A percentile compares a stretch with the other conserved stretches of the same genome.
phyloP scores from a whole-genome alignment of 73 alveolate species.

The Loxodes magnus region DNA sequence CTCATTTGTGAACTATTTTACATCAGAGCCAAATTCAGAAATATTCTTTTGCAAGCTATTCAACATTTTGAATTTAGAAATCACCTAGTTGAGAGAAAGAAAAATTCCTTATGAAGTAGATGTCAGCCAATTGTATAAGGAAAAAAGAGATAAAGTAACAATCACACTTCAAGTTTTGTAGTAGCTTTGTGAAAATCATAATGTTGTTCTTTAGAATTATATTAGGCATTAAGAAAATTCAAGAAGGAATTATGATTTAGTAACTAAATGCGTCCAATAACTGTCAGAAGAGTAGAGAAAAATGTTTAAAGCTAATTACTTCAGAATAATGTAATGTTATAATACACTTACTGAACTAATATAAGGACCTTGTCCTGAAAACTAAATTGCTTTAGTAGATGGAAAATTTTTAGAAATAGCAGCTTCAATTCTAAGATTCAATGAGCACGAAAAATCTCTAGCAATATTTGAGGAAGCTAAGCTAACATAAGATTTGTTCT shows the following conservation, averaged over 20 bases:
- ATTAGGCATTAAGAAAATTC: slow-evolving; percentile 26
- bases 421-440: slow-evolving; percentile 37
- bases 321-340: slow-evolving; percentile 47
- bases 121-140: neutral
- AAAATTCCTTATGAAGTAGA: neutral
- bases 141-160: slow-evolving; percentile 5
- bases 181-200: slow-evolving; percentile 43
- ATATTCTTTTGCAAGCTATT: neutral
- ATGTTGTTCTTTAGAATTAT: slow-evolving; percentile 22
- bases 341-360: slow-evolving; percentile 38
- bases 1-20: neutral
- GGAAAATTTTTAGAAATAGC: slow-evolving; percentile 28
- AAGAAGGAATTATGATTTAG: slow-evolving; percentile 22
- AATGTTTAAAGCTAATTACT: slow-evolving; percentile 16
- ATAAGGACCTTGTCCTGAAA: slow-evolving; percentile 41
- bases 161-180: slow-evolving; percentile 17
- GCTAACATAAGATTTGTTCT: slow-evolving; percentile 15
- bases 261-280: slow-evolving; percentile 10
- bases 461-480: slow-evolving; percentile 7
- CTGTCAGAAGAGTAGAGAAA: slow-evolving; percentile 9
- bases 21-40: neutral
- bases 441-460: slow-evolving; percentile 18
- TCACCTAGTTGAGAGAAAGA: neutral
- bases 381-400: slow-evolving; percentile 14
- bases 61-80: neutral